Conservation (phyloP, 225 moss, liverwort and hornwort species). For the Climacium dendroides region DNA sequence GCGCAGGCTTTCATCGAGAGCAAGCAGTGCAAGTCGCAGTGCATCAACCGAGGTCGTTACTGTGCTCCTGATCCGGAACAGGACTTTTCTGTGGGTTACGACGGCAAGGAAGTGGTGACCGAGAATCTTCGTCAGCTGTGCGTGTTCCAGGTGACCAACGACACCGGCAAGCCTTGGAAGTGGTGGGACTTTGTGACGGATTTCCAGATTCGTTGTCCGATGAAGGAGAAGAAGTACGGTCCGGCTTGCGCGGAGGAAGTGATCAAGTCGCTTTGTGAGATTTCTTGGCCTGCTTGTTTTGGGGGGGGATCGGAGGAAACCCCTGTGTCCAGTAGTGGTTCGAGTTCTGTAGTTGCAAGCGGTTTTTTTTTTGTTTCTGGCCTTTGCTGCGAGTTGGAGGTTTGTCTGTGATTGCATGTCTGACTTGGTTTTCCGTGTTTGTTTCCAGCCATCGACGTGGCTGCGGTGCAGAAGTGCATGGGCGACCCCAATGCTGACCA, state of each 20-base stretch:
- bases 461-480: conserved; percentile 52
- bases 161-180: conserved; percentile 38
- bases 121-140: conserved; percentile 78
- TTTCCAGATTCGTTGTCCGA: conserved; percentile 73
- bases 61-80: conserved; percentile 85
- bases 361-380: background rate
- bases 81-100: conserved; percentile 59
- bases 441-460: conserved; percentile 8
- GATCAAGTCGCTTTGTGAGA: conserved; percentile 34
- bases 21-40: conserved; percentile 73
- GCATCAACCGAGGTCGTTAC: conserved; percentile 74
- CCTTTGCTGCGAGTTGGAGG: accelerated
- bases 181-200: conserved; percentile 95
- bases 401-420: background rate
- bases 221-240: conserved; percentile 68
- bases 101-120: conserved; percentile 71
- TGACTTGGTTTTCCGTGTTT: background rate
- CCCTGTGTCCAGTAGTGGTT: accelerated
- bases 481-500: conserved; percentile 40
- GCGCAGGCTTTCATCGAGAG: conserved; percentile 25
- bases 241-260: conserved; percentile 47
- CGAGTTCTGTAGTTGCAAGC: background rate
- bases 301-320: no score
- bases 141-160: conserved; percentile 42
- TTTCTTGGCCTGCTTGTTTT: background rate